phyloP scores from a whole-genome alignment of 2,329 filamentous ascomycete genomes.

The Apiospora koreana region DNA sequence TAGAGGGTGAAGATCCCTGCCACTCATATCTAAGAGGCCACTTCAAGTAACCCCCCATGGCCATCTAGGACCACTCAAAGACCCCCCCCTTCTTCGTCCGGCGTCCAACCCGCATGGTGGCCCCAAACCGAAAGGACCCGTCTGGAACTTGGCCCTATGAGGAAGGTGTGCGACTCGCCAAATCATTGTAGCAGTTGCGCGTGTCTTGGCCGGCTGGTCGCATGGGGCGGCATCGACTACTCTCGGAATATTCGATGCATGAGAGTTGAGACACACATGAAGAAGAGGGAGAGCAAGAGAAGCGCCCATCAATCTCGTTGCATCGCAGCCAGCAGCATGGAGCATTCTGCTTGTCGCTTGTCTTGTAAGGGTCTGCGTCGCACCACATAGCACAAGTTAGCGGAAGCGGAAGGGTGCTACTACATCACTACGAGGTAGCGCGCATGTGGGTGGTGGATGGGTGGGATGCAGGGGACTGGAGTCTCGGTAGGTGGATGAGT shows the following conservation, averaged over 20 bases:
- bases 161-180: not conserved
- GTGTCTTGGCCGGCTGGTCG: not conserved
- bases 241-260: slow-evolving; percentile 1
- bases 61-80: not conserved
- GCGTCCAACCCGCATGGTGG: slow-evolving; percentile 1
- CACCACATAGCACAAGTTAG: not conserved
- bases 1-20: not conserved
- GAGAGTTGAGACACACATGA: not conserved
- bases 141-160: not conserved
- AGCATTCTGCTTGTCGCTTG: not conserved
- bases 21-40: not conserved
- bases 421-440: too few species aligned
- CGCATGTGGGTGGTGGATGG: not conserved
- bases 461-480: slow-evolving; percentile 6
- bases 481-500: not conserved
- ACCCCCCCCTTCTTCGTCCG: not conserved
- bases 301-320: not conserved
- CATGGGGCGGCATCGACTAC: not conserved
- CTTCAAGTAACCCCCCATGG: not conserved
- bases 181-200: not conserved
- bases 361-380: not conserved
- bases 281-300: not conserved
- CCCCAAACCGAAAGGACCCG: not conserved
- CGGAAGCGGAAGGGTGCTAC: not conserved
- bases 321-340: not conserved